phyloP scores from a whole-genome alignment of 1,284 basidiomycete species.

The Rhodotorula sp. region DNA sequence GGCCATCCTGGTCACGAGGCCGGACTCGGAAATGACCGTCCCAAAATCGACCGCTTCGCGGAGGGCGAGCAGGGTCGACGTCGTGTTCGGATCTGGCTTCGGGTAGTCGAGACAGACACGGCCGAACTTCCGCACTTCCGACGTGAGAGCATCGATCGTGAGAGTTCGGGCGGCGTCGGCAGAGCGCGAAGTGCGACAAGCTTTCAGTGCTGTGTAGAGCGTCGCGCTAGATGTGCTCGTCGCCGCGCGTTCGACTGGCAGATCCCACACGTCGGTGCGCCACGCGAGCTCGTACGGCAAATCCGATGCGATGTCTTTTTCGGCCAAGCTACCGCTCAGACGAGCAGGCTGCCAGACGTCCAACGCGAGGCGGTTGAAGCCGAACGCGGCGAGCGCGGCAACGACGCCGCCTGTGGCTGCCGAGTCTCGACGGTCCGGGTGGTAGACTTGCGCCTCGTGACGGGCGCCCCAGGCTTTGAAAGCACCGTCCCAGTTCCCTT shows the following conservation, averaged over 20 bases:
- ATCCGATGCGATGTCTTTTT: constrained; percentile 9
- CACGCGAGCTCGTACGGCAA: constrained; percentile 70
- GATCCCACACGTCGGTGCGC: constrained; percentile 88
- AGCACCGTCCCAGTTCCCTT: constrained; percentile 84
- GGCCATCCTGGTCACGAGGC: background rate
- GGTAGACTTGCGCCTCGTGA: constrained; percentile 55
- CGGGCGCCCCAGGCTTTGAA: constrained; percentile 85
- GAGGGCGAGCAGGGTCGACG: constrained; percentile 72
- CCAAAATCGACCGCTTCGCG: constrained; percentile 64
- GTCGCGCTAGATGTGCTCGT: constrained; percentile 50
- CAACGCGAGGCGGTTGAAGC: constrained; percentile 69
- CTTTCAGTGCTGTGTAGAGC: constrained; percentile 73
- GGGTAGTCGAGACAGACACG: constrained; percentile 70
- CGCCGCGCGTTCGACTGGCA: constrained; percentile 61
- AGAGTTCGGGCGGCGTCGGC: constrained; percentile 54
- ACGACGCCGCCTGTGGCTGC: constrained; percentile 57
- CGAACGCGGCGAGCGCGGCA: constrained; percentile 77
- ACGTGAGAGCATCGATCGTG: constrained; percentile 54
- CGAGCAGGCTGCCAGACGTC: constrained; percentile 32
- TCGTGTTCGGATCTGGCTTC: constrained; percentile 65
- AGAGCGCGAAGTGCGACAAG: constrained; percentile 71
- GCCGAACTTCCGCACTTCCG: constrained; percentile 66
- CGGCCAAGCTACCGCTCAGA: constrained; percentile 7
- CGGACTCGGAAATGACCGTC: background rate
- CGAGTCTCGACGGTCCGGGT: background rate